Evolutionary conservation across 305 asterid species (phyloP), one percentile per base, ranked within the genome.

Genomic region (Fraxinus floribunda): DNA sequence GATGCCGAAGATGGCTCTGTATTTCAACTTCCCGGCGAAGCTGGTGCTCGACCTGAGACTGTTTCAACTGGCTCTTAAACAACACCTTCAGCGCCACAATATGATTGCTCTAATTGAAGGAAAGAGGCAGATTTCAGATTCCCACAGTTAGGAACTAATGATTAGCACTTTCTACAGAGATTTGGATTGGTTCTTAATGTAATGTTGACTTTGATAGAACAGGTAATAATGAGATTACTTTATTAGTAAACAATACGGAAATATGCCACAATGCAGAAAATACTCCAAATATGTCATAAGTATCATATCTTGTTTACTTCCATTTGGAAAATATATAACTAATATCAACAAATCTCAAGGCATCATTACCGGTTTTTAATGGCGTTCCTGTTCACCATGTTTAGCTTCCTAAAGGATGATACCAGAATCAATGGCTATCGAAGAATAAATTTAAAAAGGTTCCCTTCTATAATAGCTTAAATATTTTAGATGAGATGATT

Each of bases 11-110:
- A 87, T 94, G 98, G 86, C 97, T 94, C 84, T 96, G 99, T 78
- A 96, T 96, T 84, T 96, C 99, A 83, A 96, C 98, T 91, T 96
- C 99, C 22, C 99, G 94, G 11, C 98, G 98, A 84, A 96, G 98
- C 90, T 96, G 99, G 80, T 96, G 99, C 83, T 96, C 98, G 46
- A 96, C 98, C 84, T 91, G 98, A 78, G 98, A 95, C 89, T 93
- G 95, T 85, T 93, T 93, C 68, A 95, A 85, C 89, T 95, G 99
- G 85, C 87, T 91, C 90, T 96, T 96, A 82, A 96, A 94, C 87
- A 96, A 84, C 64, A 96, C 98, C 92, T 96, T 96, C 39, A 96
- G 89, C 5, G 99, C 99, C 84, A 96, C 97, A 79, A 96, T 78
- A 75, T 96, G 98, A 87, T 90, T 84, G 90, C 92, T 88, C 92